These are phyloP conservation scores for Blastosporella zonata DNA, from an alignment of 1,284 basidiomycete genomes.

Conservation along the genomic window DNA sequence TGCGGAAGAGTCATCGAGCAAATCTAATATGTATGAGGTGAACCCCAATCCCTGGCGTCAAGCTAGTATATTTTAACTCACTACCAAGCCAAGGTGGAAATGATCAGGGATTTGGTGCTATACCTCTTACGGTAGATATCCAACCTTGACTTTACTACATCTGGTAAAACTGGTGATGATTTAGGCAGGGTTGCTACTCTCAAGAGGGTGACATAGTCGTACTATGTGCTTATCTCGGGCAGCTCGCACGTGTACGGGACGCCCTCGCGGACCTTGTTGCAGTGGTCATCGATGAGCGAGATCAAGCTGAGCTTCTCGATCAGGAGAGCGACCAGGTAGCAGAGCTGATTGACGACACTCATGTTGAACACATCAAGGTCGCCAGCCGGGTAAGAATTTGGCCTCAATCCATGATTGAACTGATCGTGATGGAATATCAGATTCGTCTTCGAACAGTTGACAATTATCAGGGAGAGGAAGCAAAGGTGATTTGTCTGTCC, in stretches of 20 bases:
- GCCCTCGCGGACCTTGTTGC: slow-evolving; percentile 48
- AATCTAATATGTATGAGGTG: slow-evolving; percentile 67
- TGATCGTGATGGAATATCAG: slow-evolving; percentile 28
- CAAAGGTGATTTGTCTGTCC: slow-evolving; percentile 34
- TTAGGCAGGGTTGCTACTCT: slow-evolving; percentile 56
- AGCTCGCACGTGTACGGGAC: slow-evolving; percentile 57
- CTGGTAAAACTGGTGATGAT: background rate
- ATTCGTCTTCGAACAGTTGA: slow-evolving; percentile 71
- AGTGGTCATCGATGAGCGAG: slow-evolving; percentile 67
- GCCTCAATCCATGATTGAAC: background rate
- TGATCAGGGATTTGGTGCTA: slow-evolving; percentile 69
- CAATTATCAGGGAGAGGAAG: slow-evolving; percentile 75
- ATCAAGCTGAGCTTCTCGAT: slow-evolving; percentile 54
- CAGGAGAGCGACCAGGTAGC: slow-evolving; percentile 38
- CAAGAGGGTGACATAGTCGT: slow-evolving; percentile 70
- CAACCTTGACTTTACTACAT: background rate
- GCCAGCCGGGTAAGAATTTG: slow-evolving; percentile 40
- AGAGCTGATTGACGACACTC: slow-evolving; percentile 22
- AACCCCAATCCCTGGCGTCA: slow-evolving; percentile 5
- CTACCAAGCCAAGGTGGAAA: slow-evolving; percentile 45
- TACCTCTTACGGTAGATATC: slow-evolving; percentile 55
- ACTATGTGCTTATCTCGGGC: slow-evolving; percentile 73
- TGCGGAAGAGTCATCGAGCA: slow-evolving; percentile 56
- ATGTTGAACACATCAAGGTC: slow-evolving; percentile 46
- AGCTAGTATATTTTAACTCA: background rate